Base-by-base conservation (phyloP, 306 rosid genomes). In the Pyrus communis region DNA sequence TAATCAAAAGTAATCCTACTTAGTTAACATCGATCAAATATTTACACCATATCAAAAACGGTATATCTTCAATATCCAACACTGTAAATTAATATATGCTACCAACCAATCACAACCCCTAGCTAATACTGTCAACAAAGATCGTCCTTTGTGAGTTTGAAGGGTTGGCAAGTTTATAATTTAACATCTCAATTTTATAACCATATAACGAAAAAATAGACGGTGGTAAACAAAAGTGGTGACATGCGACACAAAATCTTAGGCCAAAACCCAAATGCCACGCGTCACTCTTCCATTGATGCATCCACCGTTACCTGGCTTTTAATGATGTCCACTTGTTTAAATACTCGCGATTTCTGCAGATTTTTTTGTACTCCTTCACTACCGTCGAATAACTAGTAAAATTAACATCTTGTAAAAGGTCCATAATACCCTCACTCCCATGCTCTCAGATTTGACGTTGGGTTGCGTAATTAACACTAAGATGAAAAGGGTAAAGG, bases 301-400 rank as follows among this genome's bases (percentile, higher is more conserved):
- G 27, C 11, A 58, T 18, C 77, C 14, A 61, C 30, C 35, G 11
- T 7, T 18, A 11, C 9, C 18, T n/a, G 31, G 57, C 77, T 71
- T 59, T 75, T 35, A 80, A 33, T 40, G 67, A 13, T 70, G 17
- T 76, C 84, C 84, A 81, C 81, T 76, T 54, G 3, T 65, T 11
- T 10, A 30, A 45, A 22, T 6, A 30, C 13, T 52, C 57, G 55
- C 12, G 18, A 66, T 52, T 45, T 52, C 40, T 71, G 71, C 45
- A 28, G 70, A 71, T 4, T 66, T 76, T 67, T 67, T 22, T 51
- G 67, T 8, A 18, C 54, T 10, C 68, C 77, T 73, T 40, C 23
- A 23, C 21, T 13, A 25, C 74, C 43, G 73, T 42, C 21, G 14
- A 0, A 5, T 33, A 3, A 8, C 23, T 30, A 35, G 58, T 71